phyloP scores from a whole-genome alignment of 1,284 basidiomycete genomes.

The Puccinia polysora region DNA sequence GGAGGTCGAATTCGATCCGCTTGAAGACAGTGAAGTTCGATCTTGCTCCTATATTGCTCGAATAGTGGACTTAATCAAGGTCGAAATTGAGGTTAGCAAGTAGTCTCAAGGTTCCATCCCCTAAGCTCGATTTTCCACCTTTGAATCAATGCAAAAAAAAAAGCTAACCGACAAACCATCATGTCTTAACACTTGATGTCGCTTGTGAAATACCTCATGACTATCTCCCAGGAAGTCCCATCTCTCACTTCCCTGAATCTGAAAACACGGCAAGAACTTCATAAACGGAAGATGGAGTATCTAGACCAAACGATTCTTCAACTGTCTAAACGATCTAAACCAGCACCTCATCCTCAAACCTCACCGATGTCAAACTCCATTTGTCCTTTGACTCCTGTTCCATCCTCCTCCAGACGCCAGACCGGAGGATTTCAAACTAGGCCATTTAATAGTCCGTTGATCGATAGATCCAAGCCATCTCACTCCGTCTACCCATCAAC shows the following conservation, averaged over 20 bases:
- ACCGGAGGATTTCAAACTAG: background rate
- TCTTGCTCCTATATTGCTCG: slow-evolving; percentile 14
- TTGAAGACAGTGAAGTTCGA: slow-evolving; percentile 29
- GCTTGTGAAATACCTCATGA: too few species aligned
- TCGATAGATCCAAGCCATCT: slow-evolving; percentile 7
- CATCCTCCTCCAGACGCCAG: slow-evolving; percentile 12
- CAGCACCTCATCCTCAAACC: background rate
- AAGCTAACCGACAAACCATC: too few species aligned
- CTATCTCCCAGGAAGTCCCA: slow-evolving; percentile 2
- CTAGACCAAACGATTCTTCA: slow-evolving; percentile 28
- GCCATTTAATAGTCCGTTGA: slow-evolving; percentile 24
- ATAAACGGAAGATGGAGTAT: slow-evolving; percentile 38
- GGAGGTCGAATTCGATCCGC: slow-evolving; percentile 32
- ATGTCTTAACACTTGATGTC: background rate
- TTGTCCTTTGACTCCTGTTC: background rate
- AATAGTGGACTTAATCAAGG: slow-evolving; percentile 12
- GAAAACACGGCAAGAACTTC: slow-evolving; percentile 20
- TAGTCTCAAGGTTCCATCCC: background rate
- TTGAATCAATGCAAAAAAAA: too few species aligned
- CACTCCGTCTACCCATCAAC: too few species aligned
- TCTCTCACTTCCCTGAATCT: slow-evolving; percentile 6
- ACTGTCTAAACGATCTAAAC: slow-evolving; percentile 15
- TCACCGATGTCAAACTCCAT: slow-evolving; percentile 3
- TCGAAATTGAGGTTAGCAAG: slow-evolving; percentile 19
- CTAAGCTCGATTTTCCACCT: background rate